Evolutionary conservation across 1,284 basidiomycete species (phyloP).

Genomic region (Ceratobasidium sp.): DNA sequence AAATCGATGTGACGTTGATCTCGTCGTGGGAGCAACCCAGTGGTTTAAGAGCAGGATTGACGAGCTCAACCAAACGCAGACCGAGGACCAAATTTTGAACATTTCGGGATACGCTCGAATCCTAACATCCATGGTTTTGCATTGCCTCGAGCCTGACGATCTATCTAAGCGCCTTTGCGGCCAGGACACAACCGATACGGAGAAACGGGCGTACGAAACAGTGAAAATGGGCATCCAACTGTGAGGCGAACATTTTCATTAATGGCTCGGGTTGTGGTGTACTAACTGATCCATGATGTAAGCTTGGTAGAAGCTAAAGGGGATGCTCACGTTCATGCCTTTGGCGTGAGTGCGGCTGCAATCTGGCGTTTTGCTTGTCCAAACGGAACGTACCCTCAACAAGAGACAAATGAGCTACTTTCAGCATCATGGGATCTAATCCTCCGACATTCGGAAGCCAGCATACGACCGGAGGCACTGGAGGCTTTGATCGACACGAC

Average conservation of each 20-base stretch:
- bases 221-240: not conserved
- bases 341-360: not conserved
- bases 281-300: not conserved
- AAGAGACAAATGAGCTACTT: not conserved
- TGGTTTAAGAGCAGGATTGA: not conserved
- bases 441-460: not conserved
- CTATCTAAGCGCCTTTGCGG: not conserved
- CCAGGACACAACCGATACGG: too few species aligned
- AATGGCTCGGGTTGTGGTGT: too few species aligned
- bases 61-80: not conserved
- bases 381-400: not conserved
- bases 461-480: not conserved
- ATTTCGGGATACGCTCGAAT: constrained; percentile 34
- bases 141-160: not conserved
- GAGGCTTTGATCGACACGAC: constrained; percentile 5
- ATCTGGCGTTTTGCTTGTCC: constrained; percentile 6
- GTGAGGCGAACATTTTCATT: too few species aligned
- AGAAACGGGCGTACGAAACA: not conserved
- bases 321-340: not conserved
- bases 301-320: not conserved
- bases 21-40: not conserved
- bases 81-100: not conserved
- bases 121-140: not conserved
- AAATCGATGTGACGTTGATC: not conserved
- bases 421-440: not conserved